Conservation (phyloP, 176 grass and related monocot species). For the Carex scoparia region DNA sequence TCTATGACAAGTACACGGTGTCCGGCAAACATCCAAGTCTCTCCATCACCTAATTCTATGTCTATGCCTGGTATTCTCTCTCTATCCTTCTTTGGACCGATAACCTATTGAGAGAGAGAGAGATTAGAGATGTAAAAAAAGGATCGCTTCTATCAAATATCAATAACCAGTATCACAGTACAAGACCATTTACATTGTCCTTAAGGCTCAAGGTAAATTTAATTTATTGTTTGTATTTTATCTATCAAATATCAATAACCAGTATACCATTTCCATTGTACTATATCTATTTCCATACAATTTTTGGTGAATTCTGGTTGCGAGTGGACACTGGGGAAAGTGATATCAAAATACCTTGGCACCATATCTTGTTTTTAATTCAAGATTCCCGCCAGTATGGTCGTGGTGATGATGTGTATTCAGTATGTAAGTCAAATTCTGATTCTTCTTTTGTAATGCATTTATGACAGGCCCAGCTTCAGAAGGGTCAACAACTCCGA, state of each 20-base stretch:
- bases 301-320: not conserved
- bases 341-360: slow-evolving; percentile 51
- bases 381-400: slow-evolving; percentile 97
- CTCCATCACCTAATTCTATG: slow-evolving; percentile 76
- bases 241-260: not conserved
- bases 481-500: slow-evolving; percentile 96
- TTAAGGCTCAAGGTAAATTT: not conserved
- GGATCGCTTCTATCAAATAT: not conserved
- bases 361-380: slow-evolving; percentile 95
- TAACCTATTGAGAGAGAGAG: slow-evolving; percentile 47
- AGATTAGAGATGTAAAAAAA: not conserved
- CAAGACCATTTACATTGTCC: not conserved
- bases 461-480: slow-evolving; percentile 90
- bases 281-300: not conserved
- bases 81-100: slow-evolving; percentile 85
- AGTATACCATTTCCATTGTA: not conserved
- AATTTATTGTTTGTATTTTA: not conserved
- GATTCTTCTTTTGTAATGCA: slow-evolving; percentile 76
- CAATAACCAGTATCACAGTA: not conserved
- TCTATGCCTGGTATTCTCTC: slow-evolving; percentile 97
- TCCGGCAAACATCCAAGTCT: slow-evolving; percentile 95
- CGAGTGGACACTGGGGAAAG: not conserved
- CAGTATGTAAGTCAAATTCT: slow-evolving; percentile 97
- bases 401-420: slow-evolving; percentile 99
- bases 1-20: slow-evolving; percentile 94